These are phyloP conservation scores for Cyathus striatus DNA, from an alignment of 768 basidiomycete species.

Conservation along the genomic window DNA sequence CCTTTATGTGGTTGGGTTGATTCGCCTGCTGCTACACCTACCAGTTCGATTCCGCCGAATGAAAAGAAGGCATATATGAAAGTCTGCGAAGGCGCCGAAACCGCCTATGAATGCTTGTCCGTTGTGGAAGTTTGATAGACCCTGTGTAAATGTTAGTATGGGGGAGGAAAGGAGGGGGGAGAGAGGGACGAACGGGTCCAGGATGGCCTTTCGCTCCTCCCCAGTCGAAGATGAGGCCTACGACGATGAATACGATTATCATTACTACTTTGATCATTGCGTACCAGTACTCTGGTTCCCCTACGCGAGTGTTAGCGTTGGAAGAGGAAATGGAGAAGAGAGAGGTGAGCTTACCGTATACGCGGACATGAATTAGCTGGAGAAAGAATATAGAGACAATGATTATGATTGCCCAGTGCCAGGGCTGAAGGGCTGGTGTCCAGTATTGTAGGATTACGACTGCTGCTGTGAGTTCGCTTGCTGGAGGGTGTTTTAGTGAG, in stretches of 20 bases:
- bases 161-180: constrained; percentile 1
- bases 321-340: neutral
- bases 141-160: constrained; percentile 25
- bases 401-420: constrained; percentile 45
- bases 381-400: constrained; percentile 47
- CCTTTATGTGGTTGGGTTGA: constrained; percentile 57
- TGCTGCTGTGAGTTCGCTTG: constrained; percentile 56
- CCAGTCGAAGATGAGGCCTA: constrained; percentile 61
- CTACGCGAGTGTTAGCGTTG: constrained; percentile 15
- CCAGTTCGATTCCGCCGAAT: constrained; percentile 64
- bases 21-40: constrained; percentile 71
- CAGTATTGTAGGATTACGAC: constrained; percentile 48
- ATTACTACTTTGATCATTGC: constrained; percentile 60
- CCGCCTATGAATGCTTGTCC: constrained; percentile 51
- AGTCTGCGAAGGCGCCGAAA: constrained; percentile 46
- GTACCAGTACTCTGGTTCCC: constrained; percentile 61
- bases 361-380: constrained; percentile 52
- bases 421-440: constrained; percentile 42
- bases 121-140: constrained; percentile 43
- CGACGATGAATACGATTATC: constrained; percentile 57
- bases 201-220: constrained; percentile 53
- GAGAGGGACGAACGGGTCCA: constrained; percentile 49
- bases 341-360: constrained; percentile 53
- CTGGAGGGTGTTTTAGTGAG: constrained; percentile 17
- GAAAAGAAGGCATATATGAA: constrained; percentile 72